Conservation (phyloP, 352 stramenopile genomes). For the Pythium insidiosum region DNA sequence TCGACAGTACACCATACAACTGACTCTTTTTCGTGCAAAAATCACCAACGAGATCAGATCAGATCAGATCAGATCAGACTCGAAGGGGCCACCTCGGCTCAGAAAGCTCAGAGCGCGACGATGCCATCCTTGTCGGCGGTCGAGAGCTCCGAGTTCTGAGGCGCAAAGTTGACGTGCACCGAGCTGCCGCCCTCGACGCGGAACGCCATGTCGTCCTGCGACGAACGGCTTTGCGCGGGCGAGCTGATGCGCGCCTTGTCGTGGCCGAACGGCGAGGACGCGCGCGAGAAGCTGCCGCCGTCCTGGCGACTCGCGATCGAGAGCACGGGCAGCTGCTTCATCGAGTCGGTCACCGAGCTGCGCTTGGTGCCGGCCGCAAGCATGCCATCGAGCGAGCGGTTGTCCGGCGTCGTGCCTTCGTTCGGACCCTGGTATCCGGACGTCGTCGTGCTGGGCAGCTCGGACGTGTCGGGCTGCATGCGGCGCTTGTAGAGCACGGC, state of each 20-base stretch:
- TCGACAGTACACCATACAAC: too few relatives aligned
- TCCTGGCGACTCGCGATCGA: slow-evolving; percentile 1
- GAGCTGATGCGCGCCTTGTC: slow-evolving; percentile 11
- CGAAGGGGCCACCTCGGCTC: neutral
- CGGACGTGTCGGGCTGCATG: neutral
- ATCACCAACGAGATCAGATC: too few relatives aligned
- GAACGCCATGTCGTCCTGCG: slow-evolving; percentile 14
- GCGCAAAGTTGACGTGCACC: slow-evolving; percentile 9
- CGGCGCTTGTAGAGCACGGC: slow-evolving; percentile 34
- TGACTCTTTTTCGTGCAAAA: too few relatives aligned
- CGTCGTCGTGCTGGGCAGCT: slow-evolving; percentile 3
- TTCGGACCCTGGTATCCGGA: slow-evolving; percentile 3
- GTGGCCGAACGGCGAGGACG: slow-evolving; percentile 13
- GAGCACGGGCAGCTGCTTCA: slow-evolving; percentile 9
- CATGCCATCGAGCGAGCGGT: slow-evolving; percentile 14
- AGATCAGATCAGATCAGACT: too few relatives aligned
- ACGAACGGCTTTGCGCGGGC: slow-evolving; percentile 1
- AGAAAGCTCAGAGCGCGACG: slow-evolving; percentile 6
- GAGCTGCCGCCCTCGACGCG: slow-evolving; percentile 9
- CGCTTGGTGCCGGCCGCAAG: slow-evolving; percentile 3
- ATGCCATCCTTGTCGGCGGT: slow-evolving; percentile 3
- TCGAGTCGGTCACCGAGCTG: slow-evolving; percentile 5
- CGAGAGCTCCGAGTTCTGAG: too few relatives aligned
- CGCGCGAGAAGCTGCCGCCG: neutral
- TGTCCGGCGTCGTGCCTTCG: slow-evolving; percentile 11